Evolutionary conservation across 73 alveolate species (phyloP).

Genomic region (Uronychia binucleata): DNA sequence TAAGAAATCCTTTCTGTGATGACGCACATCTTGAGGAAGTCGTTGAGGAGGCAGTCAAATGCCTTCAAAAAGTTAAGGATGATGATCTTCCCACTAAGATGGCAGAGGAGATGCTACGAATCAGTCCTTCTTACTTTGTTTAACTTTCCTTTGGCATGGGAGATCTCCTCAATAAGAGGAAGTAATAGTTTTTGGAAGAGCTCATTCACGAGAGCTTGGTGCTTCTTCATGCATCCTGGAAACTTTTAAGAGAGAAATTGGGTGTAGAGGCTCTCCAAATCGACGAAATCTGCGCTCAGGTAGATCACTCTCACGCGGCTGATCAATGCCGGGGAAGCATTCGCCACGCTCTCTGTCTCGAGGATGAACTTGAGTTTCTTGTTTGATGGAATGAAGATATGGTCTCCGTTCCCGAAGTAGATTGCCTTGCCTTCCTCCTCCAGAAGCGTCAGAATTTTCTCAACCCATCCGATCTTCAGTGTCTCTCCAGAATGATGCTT

Average conservation of each 20-base stretch:
- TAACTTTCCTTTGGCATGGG: too few species aligned
- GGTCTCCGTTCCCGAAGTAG: slow-evolving; percentile 35
- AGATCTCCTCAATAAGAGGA: slow-evolving; percentile 11
- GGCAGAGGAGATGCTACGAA: too few species aligned
- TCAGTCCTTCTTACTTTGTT: too few species aligned
- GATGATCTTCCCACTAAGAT: background rate
- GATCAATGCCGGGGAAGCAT: slow-evolving; percentile 40
- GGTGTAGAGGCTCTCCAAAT: background rate
- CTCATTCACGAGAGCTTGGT: background rate
- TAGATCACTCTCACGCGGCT: slow-evolving; percentile 13
- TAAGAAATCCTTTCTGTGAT: slow-evolving; percentile 8
- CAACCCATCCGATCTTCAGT: slow-evolving; percentile 22
- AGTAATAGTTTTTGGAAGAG: background rate
- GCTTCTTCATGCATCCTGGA: background rate
- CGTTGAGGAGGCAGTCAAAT: slow-evolving; percentile 4
- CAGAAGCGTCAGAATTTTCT: slow-evolving; percentile 19
- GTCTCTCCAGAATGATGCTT: slow-evolving; percentile 5
- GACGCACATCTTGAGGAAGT: slow-evolving; percentile 3
- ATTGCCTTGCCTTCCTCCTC: slow-evolving; percentile 29
- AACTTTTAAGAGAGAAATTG: background rate
- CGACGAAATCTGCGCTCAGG: background rate
- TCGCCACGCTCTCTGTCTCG: slow-evolving; percentile 12
- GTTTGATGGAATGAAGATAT: slow-evolving; percentile 11
- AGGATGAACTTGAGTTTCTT: slow-evolving; percentile 22
- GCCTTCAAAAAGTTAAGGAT: background rate